phyloP scores from a whole-genome alignment of 768 basidiomycete species.

The Lactifluus piperatus region DNA sequence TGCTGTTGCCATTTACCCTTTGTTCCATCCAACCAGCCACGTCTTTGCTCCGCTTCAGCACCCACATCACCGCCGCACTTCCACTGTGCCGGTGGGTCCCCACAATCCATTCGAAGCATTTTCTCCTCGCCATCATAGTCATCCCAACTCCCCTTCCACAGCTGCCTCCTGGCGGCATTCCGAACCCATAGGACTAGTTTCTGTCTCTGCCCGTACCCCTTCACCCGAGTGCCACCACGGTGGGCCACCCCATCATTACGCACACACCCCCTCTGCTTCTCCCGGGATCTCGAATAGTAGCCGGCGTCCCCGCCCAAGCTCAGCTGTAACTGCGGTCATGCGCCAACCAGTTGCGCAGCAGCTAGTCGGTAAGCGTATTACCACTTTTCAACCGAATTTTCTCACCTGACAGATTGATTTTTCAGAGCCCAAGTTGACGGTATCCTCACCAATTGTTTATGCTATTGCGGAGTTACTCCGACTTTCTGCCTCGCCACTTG shows the following conservation, averaged over 20 bases:
- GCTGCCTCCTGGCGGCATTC: slow-evolving; percentile 14
- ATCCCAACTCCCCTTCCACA: neutral
- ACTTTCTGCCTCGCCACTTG: slow-evolving; percentile 17
- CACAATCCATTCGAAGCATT: slow-evolving; percentile 12
- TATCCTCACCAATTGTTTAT: neutral
- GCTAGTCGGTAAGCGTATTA: neutral
- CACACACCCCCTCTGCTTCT: slow-evolving; percentile 1
- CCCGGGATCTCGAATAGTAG: neutral
- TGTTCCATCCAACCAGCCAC: slow-evolving; percentile 1
- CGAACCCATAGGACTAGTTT: neutral
- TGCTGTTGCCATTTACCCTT: neutral
- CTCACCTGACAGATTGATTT: neutral
- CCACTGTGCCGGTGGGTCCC: neutral
- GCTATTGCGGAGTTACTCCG: slow-evolving; percentile 8
- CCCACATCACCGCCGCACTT: neutral
- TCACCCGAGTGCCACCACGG: neutral
- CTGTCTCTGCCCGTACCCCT: neutral
- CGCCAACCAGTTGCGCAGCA: neutral
- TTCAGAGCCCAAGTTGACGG: neutral
- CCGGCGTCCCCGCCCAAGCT: neutral
- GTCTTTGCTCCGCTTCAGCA: neutral
- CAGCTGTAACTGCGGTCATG: neutral
- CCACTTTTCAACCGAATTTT: neutral
- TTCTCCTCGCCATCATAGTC: neutral
- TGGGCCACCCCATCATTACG: neutral